Conservation (phyloP, 2,329 filamentous ascomycete species). For the Sarocladium brachiariae region DNA sequence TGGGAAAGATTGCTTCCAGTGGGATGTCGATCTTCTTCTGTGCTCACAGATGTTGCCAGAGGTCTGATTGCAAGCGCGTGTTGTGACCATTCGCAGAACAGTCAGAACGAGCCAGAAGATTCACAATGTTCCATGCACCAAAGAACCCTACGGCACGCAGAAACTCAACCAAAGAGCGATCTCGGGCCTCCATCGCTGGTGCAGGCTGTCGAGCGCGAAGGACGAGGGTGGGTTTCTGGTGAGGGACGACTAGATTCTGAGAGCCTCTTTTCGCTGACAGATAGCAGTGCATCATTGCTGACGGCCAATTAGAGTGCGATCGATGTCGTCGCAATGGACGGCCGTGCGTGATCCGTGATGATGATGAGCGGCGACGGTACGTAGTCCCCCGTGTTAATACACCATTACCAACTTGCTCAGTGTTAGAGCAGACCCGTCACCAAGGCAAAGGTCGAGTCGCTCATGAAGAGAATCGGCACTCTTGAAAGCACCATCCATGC, state of each 20-base stretch:
- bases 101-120: too few species aligned
- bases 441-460: background rate
- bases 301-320: background rate
- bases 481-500: background rate
- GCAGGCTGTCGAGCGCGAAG: background rate
- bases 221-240: background rate
- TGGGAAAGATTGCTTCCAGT: too few species aligned
- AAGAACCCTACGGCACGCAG: background rate
- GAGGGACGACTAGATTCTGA: background rate
- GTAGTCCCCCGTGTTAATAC: background rate
- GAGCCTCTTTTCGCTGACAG: background rate
- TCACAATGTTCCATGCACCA: background rate
- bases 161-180: background rate
- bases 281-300: background rate
- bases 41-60: too few species aligned
- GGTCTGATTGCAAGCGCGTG: too few species aligned
- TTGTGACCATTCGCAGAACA: too few species aligned
- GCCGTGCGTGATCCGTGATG: background rate
- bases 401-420: too few species aligned
- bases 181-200: background rate
- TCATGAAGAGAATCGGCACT: background rate
- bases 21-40: too few species aligned
- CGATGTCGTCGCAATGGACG: background rate
- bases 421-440: background rate
- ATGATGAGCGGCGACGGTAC: background rate